Conservation (phyloP, 2,329 filamentous ascomycete species). For the Fusarium vanettenii region DNA sequence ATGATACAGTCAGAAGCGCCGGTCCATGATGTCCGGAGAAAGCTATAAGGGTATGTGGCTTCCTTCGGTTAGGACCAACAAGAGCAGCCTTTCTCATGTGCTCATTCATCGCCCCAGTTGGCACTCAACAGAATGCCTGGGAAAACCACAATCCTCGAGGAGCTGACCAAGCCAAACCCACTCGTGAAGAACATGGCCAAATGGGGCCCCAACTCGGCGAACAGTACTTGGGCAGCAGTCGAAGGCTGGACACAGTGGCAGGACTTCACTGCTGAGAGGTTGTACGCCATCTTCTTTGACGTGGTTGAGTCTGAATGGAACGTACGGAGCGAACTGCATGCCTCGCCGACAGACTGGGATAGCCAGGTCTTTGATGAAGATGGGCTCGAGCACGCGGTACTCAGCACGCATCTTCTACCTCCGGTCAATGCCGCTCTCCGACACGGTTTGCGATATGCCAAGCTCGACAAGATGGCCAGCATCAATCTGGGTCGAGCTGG, state of each 20-base stretch:
- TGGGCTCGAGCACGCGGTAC: too few relatives aligned
- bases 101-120: background rate
- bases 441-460: too few relatives aligned
- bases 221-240: background rate
- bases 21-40: background rate
- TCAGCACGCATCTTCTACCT: too few relatives aligned
- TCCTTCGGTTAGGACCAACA: background rate
- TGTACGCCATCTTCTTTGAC: background rate
- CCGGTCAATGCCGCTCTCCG: too few relatives aligned
- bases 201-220: background rate
- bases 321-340: background rate
- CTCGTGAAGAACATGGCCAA: background rate
- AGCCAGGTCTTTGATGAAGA: too few relatives aligned
- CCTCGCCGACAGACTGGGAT: too few relatives aligned
- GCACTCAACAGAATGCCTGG: background rate
- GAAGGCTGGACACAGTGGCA: background rate
- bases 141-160: background rate
- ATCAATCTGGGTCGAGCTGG: too few relatives aligned
- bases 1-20: background rate
- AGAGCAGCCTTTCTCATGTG: background rate
- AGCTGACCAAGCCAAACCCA: background rate
- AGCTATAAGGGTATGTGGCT: background rate
- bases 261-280: background rate
- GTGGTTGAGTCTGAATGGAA: background rate
- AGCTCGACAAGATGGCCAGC: too few relatives aligned